Evolutionary conservation across 2,329 filamentous ascomycete species (phyloP), one percentile per base, ranked within the genome.

Genomic region (Amesomyces nigricolor): DNA sequence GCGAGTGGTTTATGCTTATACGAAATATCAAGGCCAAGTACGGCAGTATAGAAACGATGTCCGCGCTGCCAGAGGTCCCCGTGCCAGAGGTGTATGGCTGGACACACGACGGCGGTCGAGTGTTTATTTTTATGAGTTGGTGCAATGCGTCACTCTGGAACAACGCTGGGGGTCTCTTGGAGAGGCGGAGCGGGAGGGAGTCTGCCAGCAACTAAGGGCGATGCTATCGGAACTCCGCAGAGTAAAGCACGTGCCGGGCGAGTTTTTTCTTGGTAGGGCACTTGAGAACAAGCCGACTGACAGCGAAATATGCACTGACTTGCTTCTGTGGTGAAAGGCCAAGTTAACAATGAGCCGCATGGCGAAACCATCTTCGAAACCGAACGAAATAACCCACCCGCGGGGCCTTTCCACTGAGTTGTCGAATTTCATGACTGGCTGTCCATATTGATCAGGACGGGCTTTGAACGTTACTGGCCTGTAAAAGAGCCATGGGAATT

Each of bases 71-170:
- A 11, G 14, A 56, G 17, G 58, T 62, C 11, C 62, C 61, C n/a
- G 55, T 63, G 11, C 61, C 61, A 6, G 60, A 64, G 35, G 42
- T 64, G 11, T 64, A 58, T 42, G 58, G 51, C n/a, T 62, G 61
- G 58, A 51, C 52, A 3, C 51, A 61, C 47, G 61, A 67, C 45
- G 42, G 49, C 13, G 58, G 54, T n/a, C 63, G 66, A 40, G 56
- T 60, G 2, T 68, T 68, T 37, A 61, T 67, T 38, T 66, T 65
- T 45, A 65, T 66, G 65, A 65, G 44, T 52, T 63, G 30, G 51
- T 66, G 1, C 4, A 59, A 22, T 64, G 64, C 5, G 13, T 9
- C 10, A 55, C 58, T 10, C 44, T 66, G 14, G 50, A 63, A 37
- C 43, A 61, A 35, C 32, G 54, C 26, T 59, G 58, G 62, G 50